Base-by-base conservation (phyloP, 306 rosid species). In the Trifolium fragiferum region DNA sequence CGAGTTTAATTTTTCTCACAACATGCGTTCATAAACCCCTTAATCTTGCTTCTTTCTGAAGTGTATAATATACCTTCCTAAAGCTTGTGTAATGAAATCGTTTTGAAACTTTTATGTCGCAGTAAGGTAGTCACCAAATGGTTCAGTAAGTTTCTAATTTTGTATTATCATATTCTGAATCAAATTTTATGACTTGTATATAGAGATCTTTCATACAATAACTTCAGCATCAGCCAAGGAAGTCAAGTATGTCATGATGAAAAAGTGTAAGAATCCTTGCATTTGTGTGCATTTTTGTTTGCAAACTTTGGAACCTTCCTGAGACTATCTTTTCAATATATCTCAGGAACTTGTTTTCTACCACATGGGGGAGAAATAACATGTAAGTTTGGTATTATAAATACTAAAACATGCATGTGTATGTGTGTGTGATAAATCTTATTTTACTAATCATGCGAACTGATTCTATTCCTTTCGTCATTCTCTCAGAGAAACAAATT, bases 131-230 rank as follows among this genome's bases (percentile, higher is more conserved):
- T 27, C 30, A 3, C 38, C 1, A 53, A 53, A 53, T 55, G 62
- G 25, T 58, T 25, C 8, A 7, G 19, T 13, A 49, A 49, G 30
- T 74, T 21, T 59, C 1, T 20, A 4, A 19, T 78, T 80, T 7
- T 11, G 37, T 19, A 72, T 50, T 54, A 55, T 46, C 61, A 65
- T 46, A 66, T 54, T 77, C 67, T 81, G 41, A 80, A 33, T 78
- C 51, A 53, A 81, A 49, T 62, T 37, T 65, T 53, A 19, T 84
- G 15, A 47, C 58, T 67, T 81, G 76, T 74, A 19, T 38, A 18
- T 75, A 91, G 97, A 60, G 97, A 91, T 84, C 66, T 91, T 76
- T 89, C 97, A 68, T 91, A 84, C 62, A 91, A 91, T 78, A 82
- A 82, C 73, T 78, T 91, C 55, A 81, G 79, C 57, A 10, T 25